Conservation (phyloP, 805 yeast genomes). For the Yarrowia yakushimensis region DNA sequence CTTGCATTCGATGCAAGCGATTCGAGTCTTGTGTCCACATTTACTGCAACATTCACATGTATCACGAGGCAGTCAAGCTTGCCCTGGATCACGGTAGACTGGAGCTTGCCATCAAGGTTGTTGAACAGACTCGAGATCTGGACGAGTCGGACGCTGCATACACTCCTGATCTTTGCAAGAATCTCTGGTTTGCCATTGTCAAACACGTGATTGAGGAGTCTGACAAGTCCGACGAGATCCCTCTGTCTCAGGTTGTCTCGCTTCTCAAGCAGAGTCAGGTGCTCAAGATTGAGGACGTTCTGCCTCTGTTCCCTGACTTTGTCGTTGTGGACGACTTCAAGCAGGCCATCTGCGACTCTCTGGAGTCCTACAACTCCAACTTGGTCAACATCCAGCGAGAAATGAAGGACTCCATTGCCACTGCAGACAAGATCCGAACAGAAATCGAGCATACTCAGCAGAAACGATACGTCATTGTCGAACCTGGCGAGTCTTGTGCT, state of each 20-base stretch:
- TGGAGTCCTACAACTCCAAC: constrained; percentile 62
- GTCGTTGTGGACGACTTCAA: constrained; percentile 78
- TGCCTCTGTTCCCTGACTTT: constrained; percentile 82
- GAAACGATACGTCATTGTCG: constrained; percentile 60
- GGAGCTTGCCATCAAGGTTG: constrained; percentile 57
- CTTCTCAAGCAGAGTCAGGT: constrained; percentile 36
- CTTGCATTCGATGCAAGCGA: constrained; percentile 60
- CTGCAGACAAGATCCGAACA: constrained; percentile 54
- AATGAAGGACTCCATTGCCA: constrained; percentile 67
- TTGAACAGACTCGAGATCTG: constrained; percentile 46
- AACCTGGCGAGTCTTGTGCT: constrained; percentile 81
- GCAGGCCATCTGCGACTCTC: constrained; percentile 74
- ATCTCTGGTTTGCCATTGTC: constrained; percentile 62
- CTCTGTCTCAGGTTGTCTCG: constrained; percentile 26
- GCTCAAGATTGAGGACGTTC: constrained; percentile 67
- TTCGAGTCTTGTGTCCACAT: constrained; percentile 67
- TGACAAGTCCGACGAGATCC: constrained; percentile 37
- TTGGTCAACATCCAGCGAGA: constrained; percentile 57
- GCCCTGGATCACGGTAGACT: constrained; percentile 61
- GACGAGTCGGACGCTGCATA: constrained; percentile 40
- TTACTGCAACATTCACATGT: constrained; percentile 63
- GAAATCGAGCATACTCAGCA: constrained; percentile 45
- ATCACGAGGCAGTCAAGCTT: constrained; percentile 74
- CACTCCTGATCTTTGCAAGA: constrained; percentile 18
- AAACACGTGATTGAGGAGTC: constrained; percentile 41